Conservation (phyloP, 371 early-diverging fungal species). For the Mortierella sp. region DNA sequence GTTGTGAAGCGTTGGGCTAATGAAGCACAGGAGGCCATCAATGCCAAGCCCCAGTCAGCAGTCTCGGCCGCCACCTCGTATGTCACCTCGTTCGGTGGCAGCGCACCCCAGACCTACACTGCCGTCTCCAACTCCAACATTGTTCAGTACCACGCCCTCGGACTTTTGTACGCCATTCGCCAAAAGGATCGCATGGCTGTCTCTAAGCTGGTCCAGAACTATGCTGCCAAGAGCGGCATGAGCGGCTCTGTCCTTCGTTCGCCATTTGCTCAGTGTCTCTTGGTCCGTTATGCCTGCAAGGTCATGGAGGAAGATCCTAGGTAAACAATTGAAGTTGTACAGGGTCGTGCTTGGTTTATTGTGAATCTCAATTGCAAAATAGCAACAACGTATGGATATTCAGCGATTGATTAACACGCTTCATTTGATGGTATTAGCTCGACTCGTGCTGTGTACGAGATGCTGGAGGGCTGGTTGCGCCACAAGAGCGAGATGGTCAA, state of each 20-base stretch:
- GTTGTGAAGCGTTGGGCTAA: slow-evolving; percentile 66
- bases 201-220: slow-evolving; percentile 93
- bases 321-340: slow-evolving; percentile 48
- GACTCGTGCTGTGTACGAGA: slow-evolving; percentile 79
- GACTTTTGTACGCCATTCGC: slow-evolving; percentile 92
- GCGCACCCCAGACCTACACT: slow-evolving; percentile 60
- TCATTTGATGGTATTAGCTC: slow-evolving; percentile 62
- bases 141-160: slow-evolving; percentile 97
- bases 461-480: slow-evolving; percentile 91
- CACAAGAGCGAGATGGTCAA: slow-evolving; percentile 98
- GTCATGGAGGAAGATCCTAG: slow-evolving; percentile 93
- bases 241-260: slow-evolving; percentile 76
- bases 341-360: not conserved
- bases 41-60: slow-evolving; percentile 79
- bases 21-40: slow-evolving; percentile 67
- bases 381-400: not conserved
- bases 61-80: slow-evolving; percentile 65
- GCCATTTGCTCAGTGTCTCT: slow-evolving; percentile 91
- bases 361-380: not conserved
- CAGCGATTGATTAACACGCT: not conserved
- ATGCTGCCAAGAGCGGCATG: slow-evolving; percentile 72
- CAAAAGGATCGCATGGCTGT: slow-evolving; percentile 99
- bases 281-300: slow-evolving; percentile 94
- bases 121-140: slow-evolving; percentile 78
- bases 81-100: slow-evolving; percentile 67